A percentile compares a stretch with the other conserved stretches of the same genome.
These are phyloP conservation scores for Bathelium albidoporum DNA, from an alignment of 495 filamentous ascomycete genomes.

Conservation along the genomic window DNA sequence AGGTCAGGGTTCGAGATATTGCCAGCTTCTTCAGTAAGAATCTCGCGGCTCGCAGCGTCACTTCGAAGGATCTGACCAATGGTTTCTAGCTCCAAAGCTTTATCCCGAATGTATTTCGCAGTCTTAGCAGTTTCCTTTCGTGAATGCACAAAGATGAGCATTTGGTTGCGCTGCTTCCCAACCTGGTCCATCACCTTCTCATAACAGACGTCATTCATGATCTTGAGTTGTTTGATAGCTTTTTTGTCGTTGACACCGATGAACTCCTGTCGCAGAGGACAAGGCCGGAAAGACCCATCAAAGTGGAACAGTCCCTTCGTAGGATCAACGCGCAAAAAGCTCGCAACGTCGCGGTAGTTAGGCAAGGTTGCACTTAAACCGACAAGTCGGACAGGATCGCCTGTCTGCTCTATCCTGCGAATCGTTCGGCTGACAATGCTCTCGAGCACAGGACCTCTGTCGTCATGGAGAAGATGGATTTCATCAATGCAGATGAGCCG, in stretches of 20 bases:
- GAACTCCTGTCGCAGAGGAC: slow-evolving; percentile 91
- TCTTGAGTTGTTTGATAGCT: slow-evolving; percentile 97
- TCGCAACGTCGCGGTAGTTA: slow-evolving; percentile 94
- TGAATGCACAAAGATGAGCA: slow-evolving; percentile 98
- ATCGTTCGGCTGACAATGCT: slow-evolving; percentile 95
- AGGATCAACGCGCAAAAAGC: slow-evolving; percentile 85
- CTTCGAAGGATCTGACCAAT: slow-evolving; percentile 91
- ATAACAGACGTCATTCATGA: slow-evolving; percentile 98
- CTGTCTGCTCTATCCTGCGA: slow-evolving; percentile 82
- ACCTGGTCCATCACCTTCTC: slow-evolving; percentile 97
- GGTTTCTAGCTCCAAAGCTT: slow-evolving; percentile 88
- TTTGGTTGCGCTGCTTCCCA: slow-evolving; percentile 79
- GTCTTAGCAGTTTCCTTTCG: slow-evolving; percentile 97
- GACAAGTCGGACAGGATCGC: slow-evolving; percentile 80
- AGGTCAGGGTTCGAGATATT: slow-evolving; percentile 75
- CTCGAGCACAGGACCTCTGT: slow-evolving; percentile 92
- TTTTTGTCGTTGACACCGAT: slow-evolving; percentile 97
- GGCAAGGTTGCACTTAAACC: slow-evolving; percentile 92
- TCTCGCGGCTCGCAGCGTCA: slow-evolving; percentile 84
- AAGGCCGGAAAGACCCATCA: slow-evolving; percentile 86
- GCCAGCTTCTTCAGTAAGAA: slow-evolving; percentile 74
- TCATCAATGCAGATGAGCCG: slow-evolving; percentile 94
- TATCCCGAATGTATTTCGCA: slow-evolving; percentile 89
- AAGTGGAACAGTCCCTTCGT: slow-evolving; percentile 88
- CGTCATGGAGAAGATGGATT: slow-evolving; percentile 95